Conservation (phyloP, 257 asterid species). For the Galeopsis tetrahit region DNA sequence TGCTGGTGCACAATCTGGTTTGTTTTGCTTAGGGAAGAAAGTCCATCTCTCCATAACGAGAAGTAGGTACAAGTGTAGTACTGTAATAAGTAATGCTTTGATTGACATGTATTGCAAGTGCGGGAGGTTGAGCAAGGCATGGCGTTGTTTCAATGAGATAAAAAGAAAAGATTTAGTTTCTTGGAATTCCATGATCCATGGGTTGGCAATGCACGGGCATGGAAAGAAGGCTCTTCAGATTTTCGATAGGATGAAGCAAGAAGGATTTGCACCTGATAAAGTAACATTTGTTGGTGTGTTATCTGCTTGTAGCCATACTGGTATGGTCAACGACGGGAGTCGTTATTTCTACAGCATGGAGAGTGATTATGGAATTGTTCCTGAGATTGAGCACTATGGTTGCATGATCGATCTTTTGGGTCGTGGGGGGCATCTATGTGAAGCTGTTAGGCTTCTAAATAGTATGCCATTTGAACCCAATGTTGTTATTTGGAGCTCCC, state of each 20-base stretch:
- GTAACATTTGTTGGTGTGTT: slow-evolving; percentile 70
- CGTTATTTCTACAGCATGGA: slow-evolving; percentile 62
- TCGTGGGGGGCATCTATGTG: slow-evolving; percentile 71
- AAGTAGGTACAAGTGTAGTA: slow-evolving; percentile 41
- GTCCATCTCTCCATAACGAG: slow-evolving; percentile 54
- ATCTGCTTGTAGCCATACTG: slow-evolving; percentile 75
- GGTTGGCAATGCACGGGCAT: slow-evolving; percentile 70
- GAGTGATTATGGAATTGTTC: slow-evolving; percentile 54
- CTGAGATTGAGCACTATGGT: slow-evolving; percentile 80
- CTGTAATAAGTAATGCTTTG: slow-evolving; percentile 62
- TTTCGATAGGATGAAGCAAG: slow-evolving; percentile 57
- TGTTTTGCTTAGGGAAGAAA: slow-evolving; percentile 67
- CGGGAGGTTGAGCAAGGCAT: slow-evolving; percentile 67
- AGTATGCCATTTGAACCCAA: slow-evolving; percentile 85
- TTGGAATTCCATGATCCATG: slow-evolving; percentile 89
- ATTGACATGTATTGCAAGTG: slow-evolving; percentile 89
- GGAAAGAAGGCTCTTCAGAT: slow-evolving; percentile 65
- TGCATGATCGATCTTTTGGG: slow-evolving; percentile 83
- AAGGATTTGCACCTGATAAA: slow-evolving; percentile 67
- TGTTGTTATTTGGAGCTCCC: slow-evolving; percentile 71
- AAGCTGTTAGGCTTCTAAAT: slow-evolving; percentile 61
- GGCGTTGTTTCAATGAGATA: slow-evolving; percentile 50
- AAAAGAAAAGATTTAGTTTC: slow-evolving; percentile 61
- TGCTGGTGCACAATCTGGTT: slow-evolving; percentile 75
- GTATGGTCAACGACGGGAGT: slow-evolving; percentile 64